Conservation (phyloP, 306 rosid genomes). For the Ceratonia siliqua region DNA sequence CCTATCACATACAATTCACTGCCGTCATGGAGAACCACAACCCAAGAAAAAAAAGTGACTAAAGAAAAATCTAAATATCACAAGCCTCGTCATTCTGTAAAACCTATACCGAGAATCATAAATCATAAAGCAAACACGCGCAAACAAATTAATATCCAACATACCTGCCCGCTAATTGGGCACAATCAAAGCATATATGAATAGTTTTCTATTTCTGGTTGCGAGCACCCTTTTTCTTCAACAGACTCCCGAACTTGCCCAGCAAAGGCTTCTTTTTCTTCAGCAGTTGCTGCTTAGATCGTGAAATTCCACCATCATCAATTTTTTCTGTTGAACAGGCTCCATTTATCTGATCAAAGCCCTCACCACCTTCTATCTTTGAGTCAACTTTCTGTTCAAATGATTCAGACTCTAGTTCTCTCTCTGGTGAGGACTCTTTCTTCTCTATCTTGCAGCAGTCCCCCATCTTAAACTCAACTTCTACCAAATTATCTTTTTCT, state of each 20-base stretch:
- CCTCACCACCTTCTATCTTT: conserved; percentile 53
- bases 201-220: conserved; percentile 62
- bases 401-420: conserved; percentile 69
- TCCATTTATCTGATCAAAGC: conserved; percentile 71
- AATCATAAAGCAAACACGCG: conserved; percentile 57
- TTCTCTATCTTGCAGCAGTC: conserved; percentile 95
- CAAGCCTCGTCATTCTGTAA: conserved; percentile 65
- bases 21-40: conserved; percentile 36
- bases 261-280: conserved; percentile 92
- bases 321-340: conserved; percentile 48
- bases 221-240: conserved; percentile 83
- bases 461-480: conserved; percentile 85
- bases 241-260: conserved; percentile 84
- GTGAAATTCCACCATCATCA: conserved; percentile 57
- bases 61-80: conserved; percentile 47
- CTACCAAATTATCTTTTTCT: conserved; percentile 54
- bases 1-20: conserved; percentile 47
- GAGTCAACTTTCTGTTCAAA: conserved; percentile 72
- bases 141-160: conserved; percentile 53
- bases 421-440: conserved; percentile 87
- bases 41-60: conserved; percentile 32
- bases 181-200: no score
- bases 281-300: conserved; percentile 68
- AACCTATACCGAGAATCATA: conserved; percentile 61
- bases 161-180: no score